Evolutionary conservation across 1,284 basidiomycete genomes (phyloP).

Genomic region (Earliella scabrosa): DNA sequence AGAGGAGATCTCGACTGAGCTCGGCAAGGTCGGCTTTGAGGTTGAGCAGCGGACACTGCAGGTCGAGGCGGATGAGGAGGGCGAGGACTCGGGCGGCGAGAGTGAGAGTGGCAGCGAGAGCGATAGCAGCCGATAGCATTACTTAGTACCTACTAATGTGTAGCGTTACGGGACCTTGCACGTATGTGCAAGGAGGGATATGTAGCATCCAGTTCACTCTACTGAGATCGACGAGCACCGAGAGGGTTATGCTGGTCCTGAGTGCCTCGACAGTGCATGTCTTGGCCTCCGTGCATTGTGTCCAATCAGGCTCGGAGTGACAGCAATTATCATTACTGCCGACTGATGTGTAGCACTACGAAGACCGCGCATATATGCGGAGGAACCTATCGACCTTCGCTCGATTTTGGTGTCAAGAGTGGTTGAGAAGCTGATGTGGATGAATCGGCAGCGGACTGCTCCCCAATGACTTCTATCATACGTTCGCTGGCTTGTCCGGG

Average conservation of each 20-base stretch:
- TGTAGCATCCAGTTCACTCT: conserved; percentile 22
- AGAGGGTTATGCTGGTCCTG: background rate
- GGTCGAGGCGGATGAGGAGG: conserved; percentile 51
- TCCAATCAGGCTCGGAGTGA: no score
- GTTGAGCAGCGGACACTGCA: conserved; percentile 78
- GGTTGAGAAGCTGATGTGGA: no score
- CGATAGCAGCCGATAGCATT: conserved; percentile 27
- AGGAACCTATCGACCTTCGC: no score
- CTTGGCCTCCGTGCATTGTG: no score
- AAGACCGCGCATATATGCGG: no score
- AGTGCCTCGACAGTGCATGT: background rate
- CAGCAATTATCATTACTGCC: no score
- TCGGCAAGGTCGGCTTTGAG: conserved; percentile 75
- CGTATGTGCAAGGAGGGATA: background rate
- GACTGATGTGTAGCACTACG: no score
- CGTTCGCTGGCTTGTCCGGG: conserved; percentile 80
- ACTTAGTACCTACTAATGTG: conserved; percentile 17
- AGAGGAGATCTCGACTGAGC: conserved; percentile 70
- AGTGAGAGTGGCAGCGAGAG: conserved; percentile 40
- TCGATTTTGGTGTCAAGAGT: no score
- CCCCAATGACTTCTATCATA: conserved; percentile 63
- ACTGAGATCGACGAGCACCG: background rate
- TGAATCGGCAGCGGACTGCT: conserved; percentile 18
- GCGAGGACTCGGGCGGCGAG: conserved; percentile 31
- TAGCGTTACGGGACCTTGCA: conserved; percentile 15